phyloP scores from a whole-genome alignment of 306 rosid genomes.

The Malus asiatica region DNA sequence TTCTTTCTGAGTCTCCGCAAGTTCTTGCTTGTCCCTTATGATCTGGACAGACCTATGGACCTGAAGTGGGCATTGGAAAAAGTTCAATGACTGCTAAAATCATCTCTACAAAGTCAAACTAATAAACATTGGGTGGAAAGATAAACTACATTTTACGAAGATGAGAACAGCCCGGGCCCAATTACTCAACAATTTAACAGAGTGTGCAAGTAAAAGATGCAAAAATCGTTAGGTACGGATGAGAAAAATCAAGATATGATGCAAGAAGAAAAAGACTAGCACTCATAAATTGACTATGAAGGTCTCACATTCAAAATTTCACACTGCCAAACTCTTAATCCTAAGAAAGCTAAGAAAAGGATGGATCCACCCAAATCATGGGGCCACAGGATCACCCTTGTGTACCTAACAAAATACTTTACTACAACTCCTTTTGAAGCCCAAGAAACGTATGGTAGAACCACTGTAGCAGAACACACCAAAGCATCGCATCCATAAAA shows the following conservation, averaged over 20 bases:
- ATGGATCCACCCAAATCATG: background rate
- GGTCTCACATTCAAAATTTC: background rate
- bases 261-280: background rate
- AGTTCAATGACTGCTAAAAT: background rate
- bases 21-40: slow-evolving; percentile 93
- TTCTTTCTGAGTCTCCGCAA: slow-evolving; percentile 90
- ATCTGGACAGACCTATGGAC: slow-evolving; percentile 97
- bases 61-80: slow-evolving; percentile 31
- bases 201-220: background rate
- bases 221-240: background rate
- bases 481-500: background rate
- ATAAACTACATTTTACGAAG: background rate
- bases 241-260: background rate
- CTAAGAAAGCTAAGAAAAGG: background rate
- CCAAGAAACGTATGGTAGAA: background rate
- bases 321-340: background rate
- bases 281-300: background rate
- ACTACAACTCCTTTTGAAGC: background rate
- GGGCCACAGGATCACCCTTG: background rate
- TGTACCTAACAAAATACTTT: background rate
- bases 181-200: background rate
- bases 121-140: background rate
- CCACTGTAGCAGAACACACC: background rate
- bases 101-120: background rate
- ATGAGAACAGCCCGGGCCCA: background rate